Conservation (phyloP, 2,329 filamentous ascomycete species). For the Aaosphaeria pasadenensis region DNA sequence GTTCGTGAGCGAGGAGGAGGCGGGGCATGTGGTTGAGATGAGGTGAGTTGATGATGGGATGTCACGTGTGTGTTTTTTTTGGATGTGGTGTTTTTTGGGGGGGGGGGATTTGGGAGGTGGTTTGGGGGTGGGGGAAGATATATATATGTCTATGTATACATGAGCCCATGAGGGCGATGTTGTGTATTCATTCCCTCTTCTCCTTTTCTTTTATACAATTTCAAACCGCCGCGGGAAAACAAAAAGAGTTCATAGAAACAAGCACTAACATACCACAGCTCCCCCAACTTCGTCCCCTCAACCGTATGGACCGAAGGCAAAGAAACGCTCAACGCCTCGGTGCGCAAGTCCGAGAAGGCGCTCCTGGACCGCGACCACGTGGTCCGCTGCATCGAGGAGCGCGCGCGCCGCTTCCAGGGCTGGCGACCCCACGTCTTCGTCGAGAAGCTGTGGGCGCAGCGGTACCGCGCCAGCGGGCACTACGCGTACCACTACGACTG, state of each 20-base stretch:
- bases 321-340: conserved; percentile 46
- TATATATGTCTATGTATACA: too few species aligned
- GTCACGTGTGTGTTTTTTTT: conserved; percentile 1
- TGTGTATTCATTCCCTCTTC: too few species aligned
- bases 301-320: conserved; percentile 52
- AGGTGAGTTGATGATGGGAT: conserved; percentile 42
- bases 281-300: conserved; percentile 51
- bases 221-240: too few species aligned
- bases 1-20: conserved; percentile 51
- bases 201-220: too few species aligned
- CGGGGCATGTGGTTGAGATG: conserved; percentile 49
- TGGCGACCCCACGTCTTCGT: conserved; percentile 58
- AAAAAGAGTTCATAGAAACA: too few species aligned
- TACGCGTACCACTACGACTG: conserved; percentile 61
- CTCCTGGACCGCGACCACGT: conserved; percentile 37
- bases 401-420: conserved; percentile 58
- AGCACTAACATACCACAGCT: conserved; percentile 23
- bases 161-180: too few species aligned
- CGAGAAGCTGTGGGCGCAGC: conserved; percentile 60
- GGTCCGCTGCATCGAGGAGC: conserved; percentile 58
- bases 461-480: conserved; percentile 57
- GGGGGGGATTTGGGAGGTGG: neutral
- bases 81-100: neutral
- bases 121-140: neutral
- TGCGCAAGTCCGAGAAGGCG: conserved; percentile 55